Evolutionary conservation across 805 yeast species (phyloP), one percentile per base, ranked within the genome.

Genomic region (Metschnikowia rubicola): DNA sequence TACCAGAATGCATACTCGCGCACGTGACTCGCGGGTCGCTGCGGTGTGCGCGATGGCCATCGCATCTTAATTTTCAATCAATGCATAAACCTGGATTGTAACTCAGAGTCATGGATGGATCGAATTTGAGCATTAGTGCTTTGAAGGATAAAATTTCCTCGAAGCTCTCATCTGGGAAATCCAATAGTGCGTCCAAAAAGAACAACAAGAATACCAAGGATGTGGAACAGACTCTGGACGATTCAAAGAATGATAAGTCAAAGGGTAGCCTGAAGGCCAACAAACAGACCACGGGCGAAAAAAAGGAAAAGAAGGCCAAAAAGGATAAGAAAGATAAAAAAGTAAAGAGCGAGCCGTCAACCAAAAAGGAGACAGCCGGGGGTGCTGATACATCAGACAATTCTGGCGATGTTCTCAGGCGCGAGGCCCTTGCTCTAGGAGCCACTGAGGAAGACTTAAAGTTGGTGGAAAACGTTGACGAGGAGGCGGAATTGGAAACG

Each of bases 361-460:
- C 52, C 21, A 46, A 45, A 15, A 26, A 30, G 13, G 42, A 43
- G 13, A 50, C 50, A 36, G 46, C 38, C 32, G 21, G 43, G 7
- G 33, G 33, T 15, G 30, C 30, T 10, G 44, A 41, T 30, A 21
- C 31, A 7, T 21, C 42, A 2, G 56, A 50, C 8, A 48, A 53
- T 10, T 51, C 49, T 15, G 60, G 48, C n/a, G 77, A 69, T 3
- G 48, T 70, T 2, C 63, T 88, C 41, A 81, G 86, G 55, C 79
- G 82, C 50, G 95, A 86, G 68, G 95, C 96, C 2, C 63, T 83
- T 11, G 83, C 83, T 19, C 68, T 91, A 29, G 97, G 97, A 31
- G 98, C 97, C 17, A 77, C 88, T 12, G 94, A 87, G 55, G 91
- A 83, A 19, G 97, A 90, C 63, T 62, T 91, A 39, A 76, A 78